Conservation (phyloP, 1,139 yeast genomes). For the Tardiomyces depauwii region DNA sequence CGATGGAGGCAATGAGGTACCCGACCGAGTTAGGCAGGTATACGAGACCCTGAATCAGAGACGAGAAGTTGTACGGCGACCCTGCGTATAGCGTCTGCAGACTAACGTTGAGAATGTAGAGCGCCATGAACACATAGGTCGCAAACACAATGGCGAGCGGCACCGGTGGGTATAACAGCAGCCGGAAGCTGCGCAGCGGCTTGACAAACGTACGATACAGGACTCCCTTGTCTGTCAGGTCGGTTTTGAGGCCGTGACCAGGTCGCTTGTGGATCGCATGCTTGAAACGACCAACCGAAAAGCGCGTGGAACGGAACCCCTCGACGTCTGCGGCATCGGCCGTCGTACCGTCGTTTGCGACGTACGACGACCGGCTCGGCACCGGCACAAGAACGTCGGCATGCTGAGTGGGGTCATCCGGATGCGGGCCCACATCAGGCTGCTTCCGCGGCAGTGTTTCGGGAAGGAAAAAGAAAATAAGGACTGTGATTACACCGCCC, state of each 20-base stretch:
- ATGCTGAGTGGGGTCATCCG: not conserved
- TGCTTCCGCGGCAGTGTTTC: constrained; percentile 44
- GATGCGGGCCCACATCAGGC: not conserved
- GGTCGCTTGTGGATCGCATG: not conserved
- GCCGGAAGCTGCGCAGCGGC: constrained; percentile 20
- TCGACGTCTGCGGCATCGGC: not conserved
- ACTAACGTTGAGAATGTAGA: constrained; percentile 68
- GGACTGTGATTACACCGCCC: constrained; percentile 41
- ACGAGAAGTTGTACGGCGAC: constrained; percentile 57
- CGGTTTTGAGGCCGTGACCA: not conserved
- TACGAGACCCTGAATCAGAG: constrained; percentile 59
- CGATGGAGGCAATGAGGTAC: constrained; percentile 58
- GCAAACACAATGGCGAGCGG: constrained; percentile 52
- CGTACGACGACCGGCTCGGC: not conserved
- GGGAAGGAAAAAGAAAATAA: constrained; percentile 51
- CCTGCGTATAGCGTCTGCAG: constrained; percentile 51
- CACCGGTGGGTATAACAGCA: constrained; percentile 55
- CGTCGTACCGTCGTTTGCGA: not conserved
- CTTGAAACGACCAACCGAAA: not conserved
- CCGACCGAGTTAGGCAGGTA: constrained; percentile 80
- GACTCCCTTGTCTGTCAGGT: not conserved
- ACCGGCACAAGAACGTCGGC: not conserved
- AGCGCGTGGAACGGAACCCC: not conserved
- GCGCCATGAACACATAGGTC: constrained; percentile 53
- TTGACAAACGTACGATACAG: constrained; percentile 7